Conservation (phyloP, 495 filamentous ascomycete genomes). For the Rusavskia elegans region DNA sequence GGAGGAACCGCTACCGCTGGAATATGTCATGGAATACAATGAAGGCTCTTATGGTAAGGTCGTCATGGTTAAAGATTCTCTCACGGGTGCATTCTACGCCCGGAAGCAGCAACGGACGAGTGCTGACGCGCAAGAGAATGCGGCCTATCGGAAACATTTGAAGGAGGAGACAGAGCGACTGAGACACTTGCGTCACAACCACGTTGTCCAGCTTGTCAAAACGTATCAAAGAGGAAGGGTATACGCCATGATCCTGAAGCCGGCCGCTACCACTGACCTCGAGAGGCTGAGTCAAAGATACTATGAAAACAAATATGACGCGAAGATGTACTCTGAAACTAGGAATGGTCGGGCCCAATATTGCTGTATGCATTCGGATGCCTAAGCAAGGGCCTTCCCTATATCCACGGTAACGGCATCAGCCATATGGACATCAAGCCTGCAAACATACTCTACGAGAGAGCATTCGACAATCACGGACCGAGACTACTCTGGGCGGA, state of each 20-base stretch:
- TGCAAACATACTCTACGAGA: constrained; percentile 4
- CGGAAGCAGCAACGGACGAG: not conserved
- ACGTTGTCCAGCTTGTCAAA: constrained; percentile 8
- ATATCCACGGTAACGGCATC: not conserved
- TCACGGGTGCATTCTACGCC: not conserved
- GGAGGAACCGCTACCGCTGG: constrained; percentile 5
- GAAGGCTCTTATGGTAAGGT: constrained; percentile 3
- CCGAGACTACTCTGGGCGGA: constrained; percentile 9
- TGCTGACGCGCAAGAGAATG: not conserved
- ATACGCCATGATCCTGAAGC: constrained; percentile 4
- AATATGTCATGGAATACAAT: not conserved
- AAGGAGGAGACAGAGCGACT: not conserved
- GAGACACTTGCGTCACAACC: constrained; percentile 3
- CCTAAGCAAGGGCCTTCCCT: not conserved
- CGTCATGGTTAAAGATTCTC: not conserved
- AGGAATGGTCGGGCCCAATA: not conserved
- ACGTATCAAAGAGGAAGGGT: constrained; percentile 2
- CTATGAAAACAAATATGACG: too few species aligned
- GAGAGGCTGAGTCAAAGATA: not conserved
- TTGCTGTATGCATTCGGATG: constrained; percentile 4
- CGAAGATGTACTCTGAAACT: not conserved
- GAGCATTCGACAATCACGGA: not conserved
- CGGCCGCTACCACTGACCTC: constrained; percentile 4
- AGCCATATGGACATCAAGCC: constrained; percentile 8
- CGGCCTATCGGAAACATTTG: not conserved